Evolutionary conservation across 225 moss, liverwort and hornwort genomes (phyloP).

Genomic region (Pseudoscleropodium purum): DNA sequence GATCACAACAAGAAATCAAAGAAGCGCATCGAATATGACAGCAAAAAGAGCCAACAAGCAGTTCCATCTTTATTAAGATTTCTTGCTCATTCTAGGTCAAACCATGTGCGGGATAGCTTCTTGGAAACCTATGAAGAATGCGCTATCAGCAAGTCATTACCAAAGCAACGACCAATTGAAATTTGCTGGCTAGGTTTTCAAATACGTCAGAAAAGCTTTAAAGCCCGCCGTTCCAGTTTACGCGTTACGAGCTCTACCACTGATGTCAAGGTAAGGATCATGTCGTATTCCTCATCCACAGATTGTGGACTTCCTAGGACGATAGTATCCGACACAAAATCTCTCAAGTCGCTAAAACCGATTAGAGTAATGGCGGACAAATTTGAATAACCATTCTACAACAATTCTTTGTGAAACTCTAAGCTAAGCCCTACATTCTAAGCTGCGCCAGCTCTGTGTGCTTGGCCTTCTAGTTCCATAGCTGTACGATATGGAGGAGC

Average conservation of each 20-base stretch:
- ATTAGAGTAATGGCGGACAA: neutral
- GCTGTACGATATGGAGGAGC: constrained; percentile 95
- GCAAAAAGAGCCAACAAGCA: neutral
- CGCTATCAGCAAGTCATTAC: neutral
- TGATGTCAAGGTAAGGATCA: neutral
- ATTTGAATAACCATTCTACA: neutral
- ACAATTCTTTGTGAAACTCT: neutral
- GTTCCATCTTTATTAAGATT: neutral
- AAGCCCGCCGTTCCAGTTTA: neutral
- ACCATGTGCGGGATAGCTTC: neutral
- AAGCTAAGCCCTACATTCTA: neutral
- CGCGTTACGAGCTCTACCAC: neutral
- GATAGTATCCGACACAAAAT: neutral
- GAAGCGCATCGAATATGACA: neutral
- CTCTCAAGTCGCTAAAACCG: neutral
- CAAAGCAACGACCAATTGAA: neutral
- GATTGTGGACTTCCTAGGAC: neutral
- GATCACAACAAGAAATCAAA: neutral
- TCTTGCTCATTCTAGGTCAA: neutral
- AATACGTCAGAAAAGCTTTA: neutral
- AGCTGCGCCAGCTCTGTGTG: constrained; percentile 23
- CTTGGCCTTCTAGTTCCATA: constrained; percentile 55
- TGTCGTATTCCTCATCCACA: neutral
- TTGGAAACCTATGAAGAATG: neutral
- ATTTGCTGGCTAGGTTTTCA: neutral